Conservation (phyloP, 2,329 filamentous ascomycete species). For the Cercospora zeina region DNA sequence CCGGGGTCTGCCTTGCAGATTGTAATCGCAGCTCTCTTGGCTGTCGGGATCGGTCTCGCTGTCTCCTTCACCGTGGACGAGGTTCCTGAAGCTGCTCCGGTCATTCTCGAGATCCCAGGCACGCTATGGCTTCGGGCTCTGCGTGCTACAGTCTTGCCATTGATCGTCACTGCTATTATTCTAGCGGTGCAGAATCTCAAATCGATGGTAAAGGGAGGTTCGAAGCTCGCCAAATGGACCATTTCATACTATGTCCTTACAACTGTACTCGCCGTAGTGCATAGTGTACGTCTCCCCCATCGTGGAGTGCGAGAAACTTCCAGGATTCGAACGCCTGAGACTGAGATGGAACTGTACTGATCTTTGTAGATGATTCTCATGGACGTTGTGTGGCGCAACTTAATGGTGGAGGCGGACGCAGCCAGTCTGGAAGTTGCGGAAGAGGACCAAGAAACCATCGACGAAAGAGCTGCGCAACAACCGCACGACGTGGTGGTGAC, state of each 20-base stretch:
- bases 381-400: constrained; percentile 51
- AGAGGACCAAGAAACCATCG: constrained; percentile 40
- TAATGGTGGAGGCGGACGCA: constrained; percentile 46
- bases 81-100: constrained; percentile 47
- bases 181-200: constrained; percentile 53
- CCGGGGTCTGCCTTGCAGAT: constrained; percentile 54
- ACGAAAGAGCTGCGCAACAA: constrained; percentile 40
- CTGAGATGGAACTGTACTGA: not conserved
- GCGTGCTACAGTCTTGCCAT: constrained; percentile 53
- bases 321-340: no score
- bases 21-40: constrained; percentile 51
- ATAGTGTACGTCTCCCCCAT: constrained; percentile 35
- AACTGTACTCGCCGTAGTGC: constrained; percentile 52
- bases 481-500: constrained; percentile 51
- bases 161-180: constrained; percentile 57
- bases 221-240: constrained; percentile 52
- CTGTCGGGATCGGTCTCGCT: constrained; percentile 53
- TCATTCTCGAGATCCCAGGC: constrained; percentile 53
- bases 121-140: constrained; percentile 54
- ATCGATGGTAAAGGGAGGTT: constrained; percentile 49
- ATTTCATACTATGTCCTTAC: constrained; percentile 55
- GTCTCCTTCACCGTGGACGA: constrained; percentile 48
- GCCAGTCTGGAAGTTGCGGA: constrained; percentile 40
- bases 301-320: not conserved
- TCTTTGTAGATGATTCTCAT: constrained; percentile 45